Conservation (phyloP, 805 yeast species). For the Cyberlindnera misumaiensis region DNA sequence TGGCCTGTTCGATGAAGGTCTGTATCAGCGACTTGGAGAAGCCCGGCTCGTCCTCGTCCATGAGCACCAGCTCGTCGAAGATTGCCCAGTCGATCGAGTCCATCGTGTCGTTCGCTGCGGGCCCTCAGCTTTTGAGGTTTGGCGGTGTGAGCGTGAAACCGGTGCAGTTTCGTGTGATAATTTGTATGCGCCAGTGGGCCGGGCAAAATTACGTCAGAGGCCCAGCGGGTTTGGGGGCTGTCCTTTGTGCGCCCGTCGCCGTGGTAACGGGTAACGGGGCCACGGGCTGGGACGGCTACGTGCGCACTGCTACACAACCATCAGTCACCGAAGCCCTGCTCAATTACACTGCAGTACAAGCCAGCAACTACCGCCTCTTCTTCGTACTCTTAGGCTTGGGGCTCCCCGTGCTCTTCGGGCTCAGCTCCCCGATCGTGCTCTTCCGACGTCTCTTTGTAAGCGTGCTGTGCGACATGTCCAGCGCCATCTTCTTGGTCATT, state of each 20-base stretch:
- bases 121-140: too few species aligned
- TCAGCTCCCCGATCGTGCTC: conserved; percentile 18
- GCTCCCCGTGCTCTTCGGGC: conserved; percentile 18
- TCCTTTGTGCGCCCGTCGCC: too few species aligned
- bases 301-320: too few species aligned
- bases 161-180: too few species aligned
- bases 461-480: conserved; percentile 30
- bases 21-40: conserved; percentile 72
- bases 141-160: too few species aligned
- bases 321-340: too few species aligned
- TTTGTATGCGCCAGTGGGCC: too few species aligned
- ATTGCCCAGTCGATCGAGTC: conserved; percentile 86
- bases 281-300: too few species aligned
- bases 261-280: too few species aligned
- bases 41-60: conserved; percentile 97
- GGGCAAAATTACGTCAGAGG: too few species aligned
- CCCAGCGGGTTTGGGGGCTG: too few species aligned
- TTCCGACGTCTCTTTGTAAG: conserved; percentile 29
- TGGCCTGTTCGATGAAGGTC: conserved; percentile 87
- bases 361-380: neutral
- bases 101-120: conserved; percentile 4
- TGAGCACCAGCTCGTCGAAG: conserved; percentile 77
- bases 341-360: too few species aligned
- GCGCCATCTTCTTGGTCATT: conserved; percentile 1
- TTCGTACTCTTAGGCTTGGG: conserved; percentile 8